Base-by-base conservation (phyloP, 2,329 filamentous ascomycete species). In the Tolypocladium ophioglossoides region DNA sequence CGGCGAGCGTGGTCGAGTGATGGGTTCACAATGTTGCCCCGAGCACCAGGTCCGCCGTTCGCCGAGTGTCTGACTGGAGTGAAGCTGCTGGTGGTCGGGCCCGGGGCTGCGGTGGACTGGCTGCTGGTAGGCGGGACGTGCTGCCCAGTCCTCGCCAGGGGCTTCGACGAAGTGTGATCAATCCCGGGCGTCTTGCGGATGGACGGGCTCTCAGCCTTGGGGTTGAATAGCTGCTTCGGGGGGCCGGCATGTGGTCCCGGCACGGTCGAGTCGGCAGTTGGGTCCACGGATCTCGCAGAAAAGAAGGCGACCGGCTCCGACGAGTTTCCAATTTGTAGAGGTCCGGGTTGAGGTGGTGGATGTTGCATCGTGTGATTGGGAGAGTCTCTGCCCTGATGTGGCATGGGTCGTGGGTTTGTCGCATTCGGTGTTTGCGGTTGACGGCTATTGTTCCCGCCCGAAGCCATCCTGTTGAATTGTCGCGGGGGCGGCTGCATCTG, bases 161-260 rank as follows among this genome's bases (percentile, higher is more conserved):
- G 89, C 52, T 86, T 85, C 5, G 87, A 91, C 52, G 82, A 85
- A 24, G 74, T 83, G 64, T 95, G 89, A 63, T 96, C 90, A 40
- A 96, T 80, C 2, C 91, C 91, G 0, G 87, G 87, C 0, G 92
- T 96, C 66, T 92, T 91, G 57, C 89, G 83, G 64, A 96, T 91
- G 0, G 91, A 94, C 0, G 91, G 91, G 57, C 85, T 89, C 63
- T 91, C 86, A 7, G 83, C 78, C 55, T 84, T 84, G 3, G 86
- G 87, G 61, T 91, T 86, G 68, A 91, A 92, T 27, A 77, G 73
- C 14, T 82, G 77, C 27, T 55, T 81, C 78, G 7, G 79, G 74
- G 6, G 85, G 65, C 54, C 78, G 73, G 53, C 78, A 55, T 52
- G 38, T 35, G 39, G 52, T 20, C 58, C 53, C 35, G 30, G 11